phyloP scores from a whole-genome alignment of 495 filamentous ascomycete genomes.

The Thermothielavioides terrestris region DNA sequence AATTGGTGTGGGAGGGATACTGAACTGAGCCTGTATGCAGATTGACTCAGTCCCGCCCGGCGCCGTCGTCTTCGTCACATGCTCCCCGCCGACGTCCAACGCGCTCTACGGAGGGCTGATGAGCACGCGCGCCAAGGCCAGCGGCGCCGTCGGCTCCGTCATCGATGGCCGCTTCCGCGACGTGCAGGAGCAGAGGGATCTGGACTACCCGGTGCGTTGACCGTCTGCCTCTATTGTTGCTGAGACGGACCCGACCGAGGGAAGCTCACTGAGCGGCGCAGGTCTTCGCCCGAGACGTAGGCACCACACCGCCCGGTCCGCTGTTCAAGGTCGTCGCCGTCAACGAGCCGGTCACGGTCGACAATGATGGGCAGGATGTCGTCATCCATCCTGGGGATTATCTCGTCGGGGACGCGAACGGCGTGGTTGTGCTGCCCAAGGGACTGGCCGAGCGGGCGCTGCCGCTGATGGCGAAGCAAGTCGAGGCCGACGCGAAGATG shows the following conservation, averaged over 20 bases:
- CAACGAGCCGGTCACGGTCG: slow-evolving; percentile 31
- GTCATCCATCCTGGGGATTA: slow-evolving; percentile 49
- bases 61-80: slow-evolving; percentile 49
- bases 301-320: slow-evolving; percentile 42
- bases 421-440: slow-evolving; percentile 42
- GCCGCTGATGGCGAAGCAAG: slow-evolving; percentile 40
- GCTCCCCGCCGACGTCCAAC: slow-evolving; percentile 42
- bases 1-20: too few relatives aligned
- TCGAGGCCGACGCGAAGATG: slow-evolving; percentile 48
- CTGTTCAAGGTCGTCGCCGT: slow-evolving; percentile 38
- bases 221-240: not conserved
- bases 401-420: slow-evolving; percentile 48
- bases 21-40: slow-evolving; percentile 20
- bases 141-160: slow-evolving; percentile 37
- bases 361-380: slow-evolving; percentile 38
- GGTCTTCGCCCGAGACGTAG: slow-evolving; percentile 47
- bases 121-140: slow-evolving; percentile 44
- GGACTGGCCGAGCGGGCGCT: slow-evolving; percentile 40
- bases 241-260: not conserved
- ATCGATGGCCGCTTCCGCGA: slow-evolving; percentile 54
- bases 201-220: slow-evolving; percentile 39
- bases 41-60: slow-evolving; percentile 46
- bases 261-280: slow-evolving; percentile 10
- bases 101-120: slow-evolving; percentile 54
- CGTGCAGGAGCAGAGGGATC: slow-evolving; percentile 48